Conservation (phyloP, 345 rosid genomes). For the Barbarea vulgaris region DNA sequence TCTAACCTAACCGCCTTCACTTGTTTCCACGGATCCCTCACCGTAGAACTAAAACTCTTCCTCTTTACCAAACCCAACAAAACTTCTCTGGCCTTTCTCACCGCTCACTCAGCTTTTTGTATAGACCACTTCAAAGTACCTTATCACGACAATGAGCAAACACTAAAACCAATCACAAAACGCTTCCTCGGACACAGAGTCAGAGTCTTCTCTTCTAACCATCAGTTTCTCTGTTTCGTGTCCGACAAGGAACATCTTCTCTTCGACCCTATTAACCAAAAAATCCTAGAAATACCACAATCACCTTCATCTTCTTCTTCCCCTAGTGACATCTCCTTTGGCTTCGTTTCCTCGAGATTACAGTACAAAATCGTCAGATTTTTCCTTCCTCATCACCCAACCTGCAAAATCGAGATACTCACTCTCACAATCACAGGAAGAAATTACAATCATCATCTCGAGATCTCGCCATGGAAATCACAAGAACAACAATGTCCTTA, state of each 20-base stretch:
- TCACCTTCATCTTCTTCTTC: neutral
- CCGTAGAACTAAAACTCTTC: conserved; percentile 18
- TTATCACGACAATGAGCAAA: neutral
- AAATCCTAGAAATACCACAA: conserved; percentile 21
- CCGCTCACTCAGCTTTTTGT: neutral
- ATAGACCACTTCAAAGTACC: neutral
- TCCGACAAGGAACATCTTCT: conserved; percentile 15
- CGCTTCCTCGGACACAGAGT: conserved; percentile 18
- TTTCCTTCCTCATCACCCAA: conserved; percentile 10
- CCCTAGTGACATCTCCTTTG: conserved; percentile 18
- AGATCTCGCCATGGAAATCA: conserved; percentile 32
- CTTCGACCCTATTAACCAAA: conserved; percentile 29
- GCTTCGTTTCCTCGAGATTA: conserved; percentile 22
- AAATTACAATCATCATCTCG: conserved; percentile 4
- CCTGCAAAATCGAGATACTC: conserved; percentile 33
- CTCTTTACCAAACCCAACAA: conserved; percentile 18
- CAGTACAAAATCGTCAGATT: conserved; percentile 32
- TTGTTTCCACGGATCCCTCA: neutral
- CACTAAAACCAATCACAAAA: conserved; percentile 25
- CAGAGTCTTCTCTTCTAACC: conserved; percentile 30
- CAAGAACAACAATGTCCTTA: conserved; percentile 27
- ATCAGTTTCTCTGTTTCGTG: conserved; percentile 31
- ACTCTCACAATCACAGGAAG: neutral
- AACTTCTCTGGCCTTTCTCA: neutral
- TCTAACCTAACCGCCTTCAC: conserved; percentile 19